Percentiles rank a stretch among this genome's conserved stretches.
phyloP scores from a whole-genome alignment of 176 grass and related monocot species.

The Aegilops sharonensis region DNA sequence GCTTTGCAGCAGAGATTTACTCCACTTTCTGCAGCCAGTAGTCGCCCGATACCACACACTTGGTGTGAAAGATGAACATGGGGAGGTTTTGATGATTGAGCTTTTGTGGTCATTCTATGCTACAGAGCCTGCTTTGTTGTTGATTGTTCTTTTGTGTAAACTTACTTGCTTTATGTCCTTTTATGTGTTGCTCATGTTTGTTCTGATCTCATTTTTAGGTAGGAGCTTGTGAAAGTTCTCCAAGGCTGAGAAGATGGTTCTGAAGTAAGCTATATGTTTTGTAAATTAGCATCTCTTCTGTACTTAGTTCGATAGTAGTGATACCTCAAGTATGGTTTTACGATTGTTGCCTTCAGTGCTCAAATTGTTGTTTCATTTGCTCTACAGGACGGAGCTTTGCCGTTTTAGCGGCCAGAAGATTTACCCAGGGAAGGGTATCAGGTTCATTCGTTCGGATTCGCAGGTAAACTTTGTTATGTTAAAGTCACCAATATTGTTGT shows the following conservation, averaged over 20 bases:
- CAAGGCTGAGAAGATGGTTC: conserved; percentile 63
- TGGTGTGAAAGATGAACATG: too few relatives aligned
- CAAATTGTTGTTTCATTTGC: neutral
- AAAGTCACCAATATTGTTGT: neutral
- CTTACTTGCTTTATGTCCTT: neutral
- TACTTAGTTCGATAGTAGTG: neutral
- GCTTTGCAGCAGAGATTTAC: conserved; percentile 39
- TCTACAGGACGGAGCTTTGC: conserved; percentile 85
- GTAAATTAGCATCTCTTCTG: neutral
- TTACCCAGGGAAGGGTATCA: conserved; percentile 88
- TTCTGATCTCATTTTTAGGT: neutral
- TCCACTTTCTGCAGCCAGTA: conserved; percentile 40
- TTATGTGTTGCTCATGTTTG: neutral
- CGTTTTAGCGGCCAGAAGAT: conserved; percentile 91
- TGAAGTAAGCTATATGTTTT: conserved; percentile 56
- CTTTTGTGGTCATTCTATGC: neutral
- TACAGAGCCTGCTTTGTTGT: neutral
- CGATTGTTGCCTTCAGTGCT: neutral
- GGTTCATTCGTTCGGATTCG: conserved; percentile 79
- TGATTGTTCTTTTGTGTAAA: neutral
- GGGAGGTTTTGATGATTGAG: neutral
- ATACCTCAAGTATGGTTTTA: neutral
- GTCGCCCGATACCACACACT: neutral
- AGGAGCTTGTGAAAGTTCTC: conserved; percentile 34
- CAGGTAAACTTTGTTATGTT: conserved; percentile 46